Conservation (phyloP, 1,284 basidiomycete genomes). For the Microbotryum lychnidis-dioicae region DNA sequence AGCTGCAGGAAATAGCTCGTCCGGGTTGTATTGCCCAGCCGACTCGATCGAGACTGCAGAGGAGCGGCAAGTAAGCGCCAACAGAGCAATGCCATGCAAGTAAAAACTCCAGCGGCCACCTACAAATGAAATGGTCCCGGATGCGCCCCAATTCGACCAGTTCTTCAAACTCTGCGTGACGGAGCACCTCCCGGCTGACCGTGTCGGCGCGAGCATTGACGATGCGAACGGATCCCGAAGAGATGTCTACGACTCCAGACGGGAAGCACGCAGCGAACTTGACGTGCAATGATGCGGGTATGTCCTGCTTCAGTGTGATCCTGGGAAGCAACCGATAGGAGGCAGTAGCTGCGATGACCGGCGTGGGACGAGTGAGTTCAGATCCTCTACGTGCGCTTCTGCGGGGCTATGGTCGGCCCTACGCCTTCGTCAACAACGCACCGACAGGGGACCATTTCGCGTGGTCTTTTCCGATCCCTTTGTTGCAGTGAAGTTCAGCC, state of each 20-base stretch:
- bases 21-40: slow-evolving; percentile 75
- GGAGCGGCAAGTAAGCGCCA: not conserved
- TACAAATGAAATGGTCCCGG: slow-evolving; percentile 90
- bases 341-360: slow-evolving; percentile 61
- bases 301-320: slow-evolving; percentile 67
- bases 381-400: not conserved
- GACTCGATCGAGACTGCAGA: slow-evolving; percentile 76
- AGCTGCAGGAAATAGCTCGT: slow-evolving; percentile 74
- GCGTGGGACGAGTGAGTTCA: not conserved
- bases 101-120: slow-evolving; percentile 21
- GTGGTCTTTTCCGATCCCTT: slow-evolving; percentile 92
- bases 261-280: slow-evolving; percentile 87
- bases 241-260: slow-evolving; percentile 72
- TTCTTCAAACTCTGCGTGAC: slow-evolving; percentile 83
- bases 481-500: slow-evolving; percentile 84
- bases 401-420: too few relatives aligned
- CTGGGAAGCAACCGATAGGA: slow-evolving; percentile 87
- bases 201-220: slow-evolving; percentile 66
- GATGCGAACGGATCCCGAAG: slow-evolving; percentile 56
- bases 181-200: slow-evolving; percentile 83
- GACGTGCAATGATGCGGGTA: slow-evolving; percentile 52
- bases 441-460: slow-evolving; percentile 97
- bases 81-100: not conserved
- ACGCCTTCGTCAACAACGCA: slow-evolving; percentile 43
- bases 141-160: slow-evolving; percentile 76